phyloP scores from a whole-genome alignment of 2,329 filamentous ascomycete genomes.

The Fusarium anguioides region DNA sequence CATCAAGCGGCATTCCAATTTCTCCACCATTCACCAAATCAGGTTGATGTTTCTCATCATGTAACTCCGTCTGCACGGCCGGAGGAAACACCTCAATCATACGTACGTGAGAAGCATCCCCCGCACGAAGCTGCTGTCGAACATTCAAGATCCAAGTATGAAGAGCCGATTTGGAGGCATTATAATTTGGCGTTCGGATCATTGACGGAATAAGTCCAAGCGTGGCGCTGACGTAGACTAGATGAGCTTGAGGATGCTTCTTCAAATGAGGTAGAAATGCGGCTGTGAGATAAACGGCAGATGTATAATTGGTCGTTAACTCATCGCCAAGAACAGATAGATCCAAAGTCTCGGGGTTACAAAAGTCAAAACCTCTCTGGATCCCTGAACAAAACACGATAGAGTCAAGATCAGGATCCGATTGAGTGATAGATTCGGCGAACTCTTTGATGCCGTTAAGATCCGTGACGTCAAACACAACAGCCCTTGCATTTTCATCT shows the following conservation, averaged over 20 bases:
- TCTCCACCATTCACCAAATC: slow-evolving; percentile 42
- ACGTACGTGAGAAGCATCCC: slow-evolving; percentile 15
- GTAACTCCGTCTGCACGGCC: slow-evolving; percentile 46
- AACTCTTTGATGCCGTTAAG: slow-evolving; percentile 48
- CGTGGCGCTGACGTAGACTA: slow-evolving; percentile 43
- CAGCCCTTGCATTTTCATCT: slow-evolving; percentile 49
- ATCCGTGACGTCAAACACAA: slow-evolving; percentile 59
- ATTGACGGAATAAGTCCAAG: slow-evolving; percentile 38
- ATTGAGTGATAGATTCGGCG: slow-evolving; percentile 22
- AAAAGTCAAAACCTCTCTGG: slow-evolving; percentile 56
- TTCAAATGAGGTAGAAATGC: slow-evolving; percentile 45
- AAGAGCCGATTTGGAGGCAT: slow-evolving; percentile 44
- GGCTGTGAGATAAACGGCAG: slow-evolving; percentile 43
- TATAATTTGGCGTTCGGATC: slow-evolving; percentile 45
- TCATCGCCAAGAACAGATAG: slow-evolving; percentile 45
- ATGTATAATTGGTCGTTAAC: slow-evolving; percentile 45
- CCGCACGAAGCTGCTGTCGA: slow-evolving; percentile 37
- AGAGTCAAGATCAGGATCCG: slow-evolving; percentile 52
- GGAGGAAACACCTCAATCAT: slow-evolving; percentile 47
- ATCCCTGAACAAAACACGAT: slow-evolving; percentile 68
- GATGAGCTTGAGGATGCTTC: slow-evolving; percentile 20
- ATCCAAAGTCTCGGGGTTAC: slow-evolving; percentile 41
- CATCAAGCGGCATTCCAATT: slow-evolving; percentile 52
- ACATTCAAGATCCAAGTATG: slow-evolving; percentile 43
- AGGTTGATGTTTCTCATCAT: slow-evolving; percentile 43